Base-by-base conservation (phyloP, 2,329 filamentous ascomycete species). In the Exophiala aquamarina region DNA sequence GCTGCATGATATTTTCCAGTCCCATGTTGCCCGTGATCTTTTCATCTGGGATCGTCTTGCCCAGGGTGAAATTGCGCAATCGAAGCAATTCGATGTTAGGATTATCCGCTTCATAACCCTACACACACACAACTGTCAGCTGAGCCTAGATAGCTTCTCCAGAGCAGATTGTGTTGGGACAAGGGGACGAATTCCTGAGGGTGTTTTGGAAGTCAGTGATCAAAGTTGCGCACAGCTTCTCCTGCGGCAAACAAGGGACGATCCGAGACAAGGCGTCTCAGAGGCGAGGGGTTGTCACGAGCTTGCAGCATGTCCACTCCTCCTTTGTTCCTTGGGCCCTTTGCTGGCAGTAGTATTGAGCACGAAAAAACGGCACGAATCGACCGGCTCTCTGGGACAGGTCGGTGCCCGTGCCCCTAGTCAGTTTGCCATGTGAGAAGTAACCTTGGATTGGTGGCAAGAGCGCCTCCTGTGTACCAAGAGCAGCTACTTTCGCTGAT, bases 71-170 rank as follows among this genome's bases (percentile, higher is more conserved):
- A 65, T 84, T 93, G 51, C 83, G 79, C 61, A 96, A 75, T 59
- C 89, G 86, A 45, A 95, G 74, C 42, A 96, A 76, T 45, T 84
- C 82, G 60, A 95, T 90, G 58, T 95, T 86, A 33, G 79, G 73
- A 63, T 95, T 87, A 48, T 87, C 83, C 15, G 78, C 76, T 35
- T 81, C 73, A 63, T 87, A 95, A 37, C 87, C 89, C 86, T 92
- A 62, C 35, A 42, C 2, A 44, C 19, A 42, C 9, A 42, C 32
- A 32, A 18, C 3, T 14, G 43, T 54, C 51, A 54, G 47, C 38
- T 13, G 5, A 23, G 15, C 21, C 31, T 38, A 45, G 23, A 38
- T 31, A 10, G 37, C 18, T 33, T 20, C 19, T 11, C 26, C 13
- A 15, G 29, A 10, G 28, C n/a, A 4, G 21, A 15, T 19, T 34